Base-by-base conservation (phyloP, 306 rosid species). In the Quercus variabilis region DNA sequence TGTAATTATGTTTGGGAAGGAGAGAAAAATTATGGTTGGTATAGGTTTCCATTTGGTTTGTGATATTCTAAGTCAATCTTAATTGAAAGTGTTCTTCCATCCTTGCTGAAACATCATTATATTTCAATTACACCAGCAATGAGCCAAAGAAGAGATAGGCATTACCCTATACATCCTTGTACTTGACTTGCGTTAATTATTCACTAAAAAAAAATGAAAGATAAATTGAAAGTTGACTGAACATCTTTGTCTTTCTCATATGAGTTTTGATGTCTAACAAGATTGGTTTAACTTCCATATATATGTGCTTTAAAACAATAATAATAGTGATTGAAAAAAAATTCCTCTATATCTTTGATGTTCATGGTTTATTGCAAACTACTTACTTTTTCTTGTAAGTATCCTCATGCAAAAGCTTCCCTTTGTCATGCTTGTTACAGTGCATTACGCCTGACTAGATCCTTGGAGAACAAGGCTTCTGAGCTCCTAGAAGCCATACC, bases 61-160 rank as follows among this genome's bases (percentile, higher is more conserved):
- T 46, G 52, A 46, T 81, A 81, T 80, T 90, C 94, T 93, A 92
- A 90, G 90, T 87, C 88, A 74, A 76, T 82, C 67, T 80, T 85
- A 86, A 88, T 81, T 89, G 95, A 85, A 33, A 33, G 38, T 33
- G 38, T 33, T 33, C 38, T 46, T 46, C 54, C 54, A 46, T 46
- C 17, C 15, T 46, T 11, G 54, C 56, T 93, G 82, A 83, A 93
- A 67, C 96, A 93, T 80, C 91, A 58, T 26, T 95, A 90, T 71
- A 93, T 95, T 76, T 95, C 97, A 71, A 84, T 91, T 60, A 93
- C 97, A 14, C 99, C 98, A 33, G 90, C 91, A 23, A 86, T 88
- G 90, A 93, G 98, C 76, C 99, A 95, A 81, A 90, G 97, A 86
- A 89, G 97, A 80, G 99, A 95, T 79, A 92, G 97, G 97, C 92